Conservation (phyloP, 176 grass and related monocot species). For the Oryza longistaminata region DNA sequence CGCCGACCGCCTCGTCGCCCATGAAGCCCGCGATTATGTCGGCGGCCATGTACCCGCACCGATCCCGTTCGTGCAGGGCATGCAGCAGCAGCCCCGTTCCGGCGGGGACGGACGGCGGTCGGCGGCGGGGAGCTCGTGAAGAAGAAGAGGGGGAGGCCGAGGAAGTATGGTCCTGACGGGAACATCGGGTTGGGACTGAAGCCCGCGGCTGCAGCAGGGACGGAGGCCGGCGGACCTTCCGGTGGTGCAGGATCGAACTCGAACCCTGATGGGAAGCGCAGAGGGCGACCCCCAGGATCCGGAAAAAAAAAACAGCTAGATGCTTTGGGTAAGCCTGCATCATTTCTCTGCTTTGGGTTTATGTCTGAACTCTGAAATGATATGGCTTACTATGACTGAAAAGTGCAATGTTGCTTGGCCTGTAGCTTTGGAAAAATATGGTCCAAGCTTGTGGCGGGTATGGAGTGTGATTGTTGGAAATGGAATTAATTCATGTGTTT, state of each 20-base stretch:
- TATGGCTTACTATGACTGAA: not conserved
- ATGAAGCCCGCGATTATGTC: slow-evolving; percentile 45
- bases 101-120: not conserved
- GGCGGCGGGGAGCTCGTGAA: slow-evolving; percentile 60
- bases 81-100: slow-evolving; percentile 28
- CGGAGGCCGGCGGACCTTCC: slow-evolving; percentile 37
- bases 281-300: slow-evolving; percentile 73
- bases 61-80: slow-evolving; percentile 31
- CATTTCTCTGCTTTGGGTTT: slow-evolving; percentile 2
- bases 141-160: slow-evolving; percentile 97
- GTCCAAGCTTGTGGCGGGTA: slow-evolving; percentile 8
- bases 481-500: not conserved
- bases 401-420: not conserved
- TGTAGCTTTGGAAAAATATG: slow-evolving; percentile 17
- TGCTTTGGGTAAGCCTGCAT: slow-evolving; percentile 67
- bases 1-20: slow-evolving; percentile 30
- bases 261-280: slow-evolving; percentile 60
- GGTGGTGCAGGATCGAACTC: slow-evolving; percentile 57
- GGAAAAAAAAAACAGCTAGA: slow-evolving; percentile 91
- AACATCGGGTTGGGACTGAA: slow-evolving; percentile 50
- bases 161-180: slow-evolving; percentile 89
- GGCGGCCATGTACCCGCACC: slow-evolving; percentile 30
- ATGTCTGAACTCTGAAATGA: slow-evolving; percentile 1
- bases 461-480: slow-evolving; percentile 1
- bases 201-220: not conserved